Base-by-base conservation (phyloP, 2,329 filamentous ascomycete species). In the Chaetomium strumarium region DNA sequence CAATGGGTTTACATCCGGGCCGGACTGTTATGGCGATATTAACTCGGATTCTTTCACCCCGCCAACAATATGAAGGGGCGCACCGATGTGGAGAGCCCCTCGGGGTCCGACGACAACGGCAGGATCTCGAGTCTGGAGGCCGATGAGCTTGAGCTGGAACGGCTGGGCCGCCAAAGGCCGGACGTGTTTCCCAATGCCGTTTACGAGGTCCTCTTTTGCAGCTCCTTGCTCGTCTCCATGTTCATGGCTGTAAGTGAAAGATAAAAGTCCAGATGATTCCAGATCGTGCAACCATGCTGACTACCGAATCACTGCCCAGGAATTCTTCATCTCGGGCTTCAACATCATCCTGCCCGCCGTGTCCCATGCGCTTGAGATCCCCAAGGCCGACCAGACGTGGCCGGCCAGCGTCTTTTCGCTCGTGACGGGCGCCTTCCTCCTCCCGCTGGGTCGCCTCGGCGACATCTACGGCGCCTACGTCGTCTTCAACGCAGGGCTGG, bases 301-400 rank as follows among this genome's bases (percentile, higher is more conserved):
- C 46, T n/a, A n/a, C n/a, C n/a, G 24, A 24, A 24, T 7, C 24
- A 7, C 16, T 11, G 1, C 19, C 16, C 62, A 81, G 75, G 87
- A 91, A 70, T 91, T 85, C 68, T 86, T 85, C 64, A 79, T 92
- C 46, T 86, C 84, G 43, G 89, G 89, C 31, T 93, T 91, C 66
- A 79, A 78, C 54, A 85, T 86, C 59, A 79, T 92, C 24, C 68
- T 91, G 0, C 88, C 88, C 1, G 80, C 80, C 0, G 67, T 93
- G 3, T 73, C 81, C 11, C 64, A 67, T 11, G 75, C 80, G 1
- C 75, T 93, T 4, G 51, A 80, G 37, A 90, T 93, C 38, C 80
- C 86, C 0, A 75, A 68, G 63, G 75, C 64, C 39, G 81, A 63
- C 60, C 78, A 64, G 67, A 88, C 71, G 70, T 88, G 81, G 86